Evolutionary conservation across 768 basidiomycete species (phyloP).

Genomic region (Suillus subalutaceus): DNA sequence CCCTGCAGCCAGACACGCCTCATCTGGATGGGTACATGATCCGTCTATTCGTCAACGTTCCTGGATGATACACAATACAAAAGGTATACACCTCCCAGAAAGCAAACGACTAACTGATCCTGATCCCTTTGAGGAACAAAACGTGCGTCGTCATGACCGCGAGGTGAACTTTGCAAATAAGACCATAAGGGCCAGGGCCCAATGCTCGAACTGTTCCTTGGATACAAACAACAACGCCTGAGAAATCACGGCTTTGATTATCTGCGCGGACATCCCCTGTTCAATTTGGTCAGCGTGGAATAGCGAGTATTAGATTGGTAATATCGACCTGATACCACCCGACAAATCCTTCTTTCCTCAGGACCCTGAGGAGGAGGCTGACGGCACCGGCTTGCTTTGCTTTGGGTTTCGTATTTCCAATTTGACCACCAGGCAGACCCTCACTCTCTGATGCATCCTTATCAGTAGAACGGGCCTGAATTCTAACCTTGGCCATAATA

Average conservation of each 20-base stretch:
- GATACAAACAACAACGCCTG: conserved; percentile 97
- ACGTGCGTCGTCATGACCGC: conserved; percentile 12
- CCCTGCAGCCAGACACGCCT: background rate
- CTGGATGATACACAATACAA: background rate
- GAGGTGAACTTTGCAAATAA: conserved; percentile 40
- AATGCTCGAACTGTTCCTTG: conserved; percentile 95
- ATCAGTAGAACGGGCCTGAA: conserved; percentile 81
- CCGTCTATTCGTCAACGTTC: background rate
- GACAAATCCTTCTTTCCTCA: conserved; percentile 74
- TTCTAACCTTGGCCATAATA: conserved; percentile 93
- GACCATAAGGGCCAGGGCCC: conserved; percentile 74
- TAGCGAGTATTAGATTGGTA: conserved; percentile 1
- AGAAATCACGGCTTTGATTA: conserved; percentile 91
- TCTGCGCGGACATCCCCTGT: conserved; percentile 96
- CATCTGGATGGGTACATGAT: background rate
- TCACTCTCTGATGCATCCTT: conserved; percentile 45
- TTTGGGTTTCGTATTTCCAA: conserved; percentile 23
- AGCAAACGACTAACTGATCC: background rate
- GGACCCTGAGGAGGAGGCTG: conserved; percentile 72
- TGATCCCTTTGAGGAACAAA: background rate
- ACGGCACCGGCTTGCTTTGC: conserved; percentile 71
- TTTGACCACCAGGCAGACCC: conserved; percentile 23
- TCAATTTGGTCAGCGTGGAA: conserved; percentile 9
- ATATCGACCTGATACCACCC: conserved; percentile 90
- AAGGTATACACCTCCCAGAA: background rate